These are phyloP conservation scores for Fraxinus anomala DNA, from an alignment of 257 asterid genomes.

Conservation along the genomic window DNA sequence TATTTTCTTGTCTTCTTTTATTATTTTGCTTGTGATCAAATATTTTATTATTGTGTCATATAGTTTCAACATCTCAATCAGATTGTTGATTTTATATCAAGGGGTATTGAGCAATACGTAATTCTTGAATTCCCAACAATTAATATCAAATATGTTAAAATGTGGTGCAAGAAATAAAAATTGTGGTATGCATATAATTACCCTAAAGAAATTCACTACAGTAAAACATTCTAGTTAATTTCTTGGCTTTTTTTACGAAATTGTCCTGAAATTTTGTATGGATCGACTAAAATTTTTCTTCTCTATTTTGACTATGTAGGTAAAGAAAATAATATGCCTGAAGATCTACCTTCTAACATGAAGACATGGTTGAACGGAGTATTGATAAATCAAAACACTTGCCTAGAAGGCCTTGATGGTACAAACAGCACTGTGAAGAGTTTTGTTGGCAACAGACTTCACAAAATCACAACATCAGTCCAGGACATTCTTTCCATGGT, in stretches of 20 bases:
- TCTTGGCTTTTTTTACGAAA: neutral
- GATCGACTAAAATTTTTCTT: neutral
- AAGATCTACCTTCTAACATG: constrained; percentile 45
- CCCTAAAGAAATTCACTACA: too few relatives aligned
- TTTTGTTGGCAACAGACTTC: constrained; percentile 27
- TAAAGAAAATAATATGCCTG: constrained; percentile 42
- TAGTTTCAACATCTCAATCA: too few relatives aligned
- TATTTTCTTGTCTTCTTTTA: too few relatives aligned
- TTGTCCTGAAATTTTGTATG: neutral
- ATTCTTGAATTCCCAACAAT: too few relatives aligned
- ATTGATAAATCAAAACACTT: constrained; percentile 54
- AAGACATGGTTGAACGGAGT: constrained; percentile 64
- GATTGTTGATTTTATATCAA: too few relatives aligned
- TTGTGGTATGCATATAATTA: too few relatives aligned
- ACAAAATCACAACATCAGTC: constrained; percentile 39
- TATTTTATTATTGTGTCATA: too few relatives aligned
- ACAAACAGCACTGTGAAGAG: constrained; percentile 30
- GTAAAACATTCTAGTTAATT: neutral
- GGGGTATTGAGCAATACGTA: too few relatives aligned
- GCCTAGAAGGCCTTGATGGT: constrained; percentile 56
- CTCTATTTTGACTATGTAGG: constrained; percentile 22
- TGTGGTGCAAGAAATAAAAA: too few relatives aligned
- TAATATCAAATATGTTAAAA: too few relatives aligned
- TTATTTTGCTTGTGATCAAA: too few relatives aligned
- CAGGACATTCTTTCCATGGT: constrained; percentile 38